Percentiles rank a stretch among this genome's conserved stretches.
These are phyloP conservation scores for Cercospora zeae-maydis DNA, from an alignment of 2,329 filamentous ascomycete genomes.

Conservation along the genomic window DNA sequence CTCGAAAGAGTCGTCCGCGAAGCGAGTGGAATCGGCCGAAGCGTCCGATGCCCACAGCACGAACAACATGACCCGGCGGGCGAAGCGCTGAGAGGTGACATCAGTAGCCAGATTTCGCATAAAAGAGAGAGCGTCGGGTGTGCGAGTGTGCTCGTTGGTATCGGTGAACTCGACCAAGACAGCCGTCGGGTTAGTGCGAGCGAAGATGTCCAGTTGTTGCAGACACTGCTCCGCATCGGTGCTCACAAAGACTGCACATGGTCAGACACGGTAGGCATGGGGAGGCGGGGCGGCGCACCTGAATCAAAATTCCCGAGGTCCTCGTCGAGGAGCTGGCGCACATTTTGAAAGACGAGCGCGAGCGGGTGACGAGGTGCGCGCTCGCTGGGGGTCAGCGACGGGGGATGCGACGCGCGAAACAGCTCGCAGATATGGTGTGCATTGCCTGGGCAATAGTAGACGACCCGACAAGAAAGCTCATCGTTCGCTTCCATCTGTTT, in stretches of 20 bases:
- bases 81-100: constrained; percentile 26
- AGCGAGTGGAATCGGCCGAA: constrained; percentile 8
- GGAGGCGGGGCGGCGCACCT: constrained; percentile 22
- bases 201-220: constrained; percentile 28
- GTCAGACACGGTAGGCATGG: constrained; percentile 5
- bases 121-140: constrained; percentile 19
- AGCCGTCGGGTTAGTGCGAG: constrained; percentile 25
- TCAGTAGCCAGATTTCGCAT: constrained; percentile 28
- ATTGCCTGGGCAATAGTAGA: constrained; percentile 33
- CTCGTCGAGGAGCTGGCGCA: constrained; percentile 32
- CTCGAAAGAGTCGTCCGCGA: constrained; percentile 19
- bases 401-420: constrained; percentile 23
- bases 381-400: constrained; percentile 13
- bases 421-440: constrained; percentile 26
- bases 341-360: constrained; percentile 29
- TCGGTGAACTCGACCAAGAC: constrained; percentile 30
- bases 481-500: constrained; percentile 32
- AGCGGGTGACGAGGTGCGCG: constrained; percentile 10
- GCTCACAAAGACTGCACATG: constrained; percentile 31
- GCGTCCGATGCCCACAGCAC: constrained; percentile 20
- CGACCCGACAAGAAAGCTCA: constrained; percentile 31
- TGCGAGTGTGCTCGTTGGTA: constrained; percentile 10
- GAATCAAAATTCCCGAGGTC: constrained; percentile 34
- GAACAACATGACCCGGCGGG: constrained; percentile 31
- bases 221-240: constrained; percentile 28